These are phyloP conservation scores for Cytospora leucostoma DNA, from an alignment of 2,329 filamentous ascomycete species.

Conservation along the genomic window DNA sequence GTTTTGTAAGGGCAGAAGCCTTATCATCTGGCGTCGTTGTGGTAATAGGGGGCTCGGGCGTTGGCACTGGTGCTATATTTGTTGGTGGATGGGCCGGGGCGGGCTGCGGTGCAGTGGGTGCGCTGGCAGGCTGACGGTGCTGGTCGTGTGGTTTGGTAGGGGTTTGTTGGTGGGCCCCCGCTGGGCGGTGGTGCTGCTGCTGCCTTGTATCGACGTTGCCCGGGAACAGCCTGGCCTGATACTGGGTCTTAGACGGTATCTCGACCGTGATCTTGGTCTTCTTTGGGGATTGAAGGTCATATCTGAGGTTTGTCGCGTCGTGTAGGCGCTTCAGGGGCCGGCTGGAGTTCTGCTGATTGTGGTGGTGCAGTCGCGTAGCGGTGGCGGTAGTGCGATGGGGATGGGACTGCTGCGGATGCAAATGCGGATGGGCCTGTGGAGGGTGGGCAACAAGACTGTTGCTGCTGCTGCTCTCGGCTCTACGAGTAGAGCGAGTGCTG, in stretches of 20 bases:
- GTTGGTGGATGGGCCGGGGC: constrained; percentile 17
- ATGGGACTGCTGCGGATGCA: neutral
- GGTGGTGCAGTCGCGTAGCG: constrained; percentile 25
- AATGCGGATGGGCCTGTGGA: constrained; percentile 8
- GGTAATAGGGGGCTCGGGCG: constrained; percentile 31
- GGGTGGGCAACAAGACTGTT: constrained; percentile 24
- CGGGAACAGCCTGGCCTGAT: constrained; percentile 25
- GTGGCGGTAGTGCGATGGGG: constrained; percentile 22
- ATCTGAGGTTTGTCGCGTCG: constrained; percentile 28
- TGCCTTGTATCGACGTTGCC: constrained; percentile 27
- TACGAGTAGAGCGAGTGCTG: constrained; percentile 30
- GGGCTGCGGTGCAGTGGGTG: constrained; percentile 20
- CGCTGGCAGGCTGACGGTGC: constrained; percentile 27
- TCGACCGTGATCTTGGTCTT: constrained; percentile 28
- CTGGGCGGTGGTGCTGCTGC: constrained; percentile 27
- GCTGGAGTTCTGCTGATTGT: constrained; percentile 25
- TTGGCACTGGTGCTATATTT: constrained; percentile 19
- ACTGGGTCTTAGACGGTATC: constrained; percentile 28
- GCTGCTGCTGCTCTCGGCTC: constrained; percentile 26
- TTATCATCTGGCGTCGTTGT: constrained; percentile 28
- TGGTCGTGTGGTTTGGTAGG: constrained; percentile 32
- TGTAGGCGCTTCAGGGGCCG: constrained; percentile 28
- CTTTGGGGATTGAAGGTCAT: constrained; percentile 26
- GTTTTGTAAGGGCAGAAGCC: constrained; percentile 45
- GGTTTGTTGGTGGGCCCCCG: constrained; percentile 35